A percentile compares a stretch with the other conserved stretches of the same genome.
phyloP scores from a whole-genome alignment of 2,329 filamentous ascomycete species.

The Neonectria coccinea region DNA sequence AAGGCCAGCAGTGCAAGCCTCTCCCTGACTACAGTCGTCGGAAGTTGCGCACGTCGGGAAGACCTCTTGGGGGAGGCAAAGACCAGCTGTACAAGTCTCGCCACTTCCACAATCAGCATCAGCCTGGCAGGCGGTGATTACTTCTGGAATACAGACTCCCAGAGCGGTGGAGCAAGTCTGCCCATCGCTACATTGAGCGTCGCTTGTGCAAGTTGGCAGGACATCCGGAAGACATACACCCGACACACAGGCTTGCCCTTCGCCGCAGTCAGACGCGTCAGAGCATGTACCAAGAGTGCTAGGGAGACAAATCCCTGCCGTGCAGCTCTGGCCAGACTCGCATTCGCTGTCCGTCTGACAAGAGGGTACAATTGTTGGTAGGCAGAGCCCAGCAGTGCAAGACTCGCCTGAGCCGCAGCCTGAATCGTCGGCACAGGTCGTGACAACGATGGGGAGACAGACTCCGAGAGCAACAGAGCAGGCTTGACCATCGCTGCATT shows the following conservation, averaged over 20 bases:
- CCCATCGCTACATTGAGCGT: neutral
- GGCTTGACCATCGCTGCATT: neutral
- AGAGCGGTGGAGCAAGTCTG: neutral
- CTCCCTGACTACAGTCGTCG: neutral
- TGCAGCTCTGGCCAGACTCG: neutral
- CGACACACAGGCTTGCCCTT: neutral
- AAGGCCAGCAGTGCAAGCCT: constrained; percentile 9
- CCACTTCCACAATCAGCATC: neutral
- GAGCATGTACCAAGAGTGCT: neutral
- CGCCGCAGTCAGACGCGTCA: neutral
- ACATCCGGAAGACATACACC: neutral
- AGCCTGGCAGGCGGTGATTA: constrained; percentile 7
- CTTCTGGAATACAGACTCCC: neutral
- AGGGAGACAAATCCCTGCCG: constrained; percentile 3
- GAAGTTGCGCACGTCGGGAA: constrained; percentile 2
- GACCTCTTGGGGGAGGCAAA: constrained; percentile 3
- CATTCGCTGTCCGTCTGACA: neutral
- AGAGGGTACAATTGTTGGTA: neutral
- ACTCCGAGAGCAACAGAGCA: neutral
- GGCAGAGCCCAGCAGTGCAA: constrained; percentile 4
- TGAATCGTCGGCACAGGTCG: neutral
- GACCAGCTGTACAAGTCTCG: constrained; percentile 1
- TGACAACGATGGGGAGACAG: neutral
- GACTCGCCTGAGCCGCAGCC: neutral
- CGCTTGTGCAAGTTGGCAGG: neutral